Base-by-base conservation (phyloP, 2,329 filamentous ascomycete species). In the Beauveria sp. region DNA sequence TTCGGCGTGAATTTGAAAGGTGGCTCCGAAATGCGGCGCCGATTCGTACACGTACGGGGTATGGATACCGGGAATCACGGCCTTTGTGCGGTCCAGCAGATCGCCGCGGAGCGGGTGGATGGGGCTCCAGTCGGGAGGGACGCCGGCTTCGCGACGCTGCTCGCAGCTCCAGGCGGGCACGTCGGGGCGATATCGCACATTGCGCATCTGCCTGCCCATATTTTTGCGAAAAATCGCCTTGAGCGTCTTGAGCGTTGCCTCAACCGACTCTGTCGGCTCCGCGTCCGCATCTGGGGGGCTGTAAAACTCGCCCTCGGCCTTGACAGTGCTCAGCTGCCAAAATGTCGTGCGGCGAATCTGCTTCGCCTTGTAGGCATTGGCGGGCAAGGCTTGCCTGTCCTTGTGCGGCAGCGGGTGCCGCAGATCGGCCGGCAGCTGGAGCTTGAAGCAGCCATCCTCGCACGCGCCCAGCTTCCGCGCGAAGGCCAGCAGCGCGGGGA, bases 41-140 rank as follows among this genome's bases (percentile, higher is more conserved):
- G 74, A 76, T 62, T 76, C 74, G 62, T 76, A 76, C 3, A 76
- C 74, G 56, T 76, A 76, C 2, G 74, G 74, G 2, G 74, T 76
- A 59, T 76, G 74, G 12, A 76, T 75, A 46, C 74, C 74, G 1
- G 74, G 74, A 6, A 76, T 75, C 40, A 75, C 68, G 55, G 74
- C 74, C 60, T 69, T 73, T 8, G 74, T 76, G 43, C 66, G 61
- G 60, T 76, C 73, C 46, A 76, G 65, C 50, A 70, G 70, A 66
- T 76, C 74, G 31, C 74, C 74, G 26, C 70, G 70, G 28, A 76
- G 60, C 9, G 74, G 74, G 55, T 76, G 70, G 28, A 76, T 74
- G 1, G 74, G 74, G 34, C 74, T 76, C 57, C 64, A 65, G 53
- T 70, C 69, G 6, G 50, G 24, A 4, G 74, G 74, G 7, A 76